Evolutionary conservation across 331 rosid genomes (phyloP), one percentile per base, ranked within the genome.

Genomic region (Phaseolus coccineus): DNA sequence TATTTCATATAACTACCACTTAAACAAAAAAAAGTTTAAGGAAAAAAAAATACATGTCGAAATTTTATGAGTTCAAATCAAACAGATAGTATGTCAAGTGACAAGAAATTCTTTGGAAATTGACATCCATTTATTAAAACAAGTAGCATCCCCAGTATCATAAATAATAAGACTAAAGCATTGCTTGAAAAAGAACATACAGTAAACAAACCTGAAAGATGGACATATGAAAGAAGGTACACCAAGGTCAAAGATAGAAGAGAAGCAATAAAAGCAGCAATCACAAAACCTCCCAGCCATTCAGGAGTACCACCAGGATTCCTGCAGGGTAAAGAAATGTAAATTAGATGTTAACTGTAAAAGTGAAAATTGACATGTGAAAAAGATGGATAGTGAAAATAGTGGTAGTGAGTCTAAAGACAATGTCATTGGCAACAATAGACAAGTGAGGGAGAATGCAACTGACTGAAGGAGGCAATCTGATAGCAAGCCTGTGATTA

Each of bases 191-290:
- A 78, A 24, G 72, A 31, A 7, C 31, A 46, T 22, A 48, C 4
- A 62, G 77, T 74, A 75, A 81, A 77, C 71, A 82, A 73, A 95
- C 99, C 99, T 91, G 99, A 91, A 73, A 93, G 87, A 90, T 95
- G 99, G 81, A 95, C 82, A 74, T 91, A 95, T 39, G 99, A 93
- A 69, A 95, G 95, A 81, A 95, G 93, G 83, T 95, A 88, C 83
- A 93, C 99, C 72, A 90, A 80, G 53, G 98, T 95, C 83, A 93
- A 88, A 84, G 89, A 93, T 81, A 76, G 47, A 74, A 88, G 56
- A 82, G 63, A 81, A 71, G 96, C 87, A 78, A 95, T 82, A 69
- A 73, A 91, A 71, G 79, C 87, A 40, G 94, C 93, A 76, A 95
- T 39, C 65, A 87, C 73, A 61, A 85, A 85, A 80, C 84, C 90